Evolutionary conservation across 805 yeast species (phyloP), one percentile per base, ranked within the genome.

Genomic region (Metschnikowia orientalis): DNA sequence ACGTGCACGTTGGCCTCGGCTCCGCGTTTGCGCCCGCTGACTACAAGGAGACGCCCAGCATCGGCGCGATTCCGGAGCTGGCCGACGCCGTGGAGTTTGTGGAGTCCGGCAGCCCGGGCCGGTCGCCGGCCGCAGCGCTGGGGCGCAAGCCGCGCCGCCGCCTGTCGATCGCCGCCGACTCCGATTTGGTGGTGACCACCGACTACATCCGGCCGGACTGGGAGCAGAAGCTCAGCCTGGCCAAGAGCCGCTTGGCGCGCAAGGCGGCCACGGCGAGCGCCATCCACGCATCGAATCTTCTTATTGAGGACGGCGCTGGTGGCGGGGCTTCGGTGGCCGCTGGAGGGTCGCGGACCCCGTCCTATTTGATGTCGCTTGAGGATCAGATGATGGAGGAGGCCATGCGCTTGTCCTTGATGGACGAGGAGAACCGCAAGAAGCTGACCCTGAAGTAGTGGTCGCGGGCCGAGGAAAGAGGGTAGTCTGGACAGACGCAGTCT

Each of bases 251-350:
- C 44, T 61, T 87, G 21, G 95, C 95, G 0, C 73, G 95, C 37
- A 73, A 87, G 49, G 80, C 96, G 0, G 97, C 97, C 0, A 86
- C 95, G 9, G 97, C 97, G 0, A 85, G 86, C 20, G 95, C 95
- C 1, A 75, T 90, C 23, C 97, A 90, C 58, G 89, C 95, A 2
- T 78, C 94, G 8, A 87, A 88, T 36, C 71, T 86, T 48, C 53
- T 87, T 19, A 65, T 81, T 10, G 48, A 60, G 32, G 55, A 44
- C 26, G 43, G 46, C 27, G 26, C 30, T 8, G 45, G 31, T 20
- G 37, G 27, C 2, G 48, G 22, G 9, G 15, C 41, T 3, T 28
- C 34, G 6, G 24, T 34, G 8, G 24, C 23, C 12, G 28, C 14
- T 6, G 20, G 23, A 3, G 22, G n/a, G 13, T 23, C 19, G 4